Evolutionary conservation across 129 eudicot genomes (phyloP).

Genomic region (Smallanthus sonchifolius): DNA sequence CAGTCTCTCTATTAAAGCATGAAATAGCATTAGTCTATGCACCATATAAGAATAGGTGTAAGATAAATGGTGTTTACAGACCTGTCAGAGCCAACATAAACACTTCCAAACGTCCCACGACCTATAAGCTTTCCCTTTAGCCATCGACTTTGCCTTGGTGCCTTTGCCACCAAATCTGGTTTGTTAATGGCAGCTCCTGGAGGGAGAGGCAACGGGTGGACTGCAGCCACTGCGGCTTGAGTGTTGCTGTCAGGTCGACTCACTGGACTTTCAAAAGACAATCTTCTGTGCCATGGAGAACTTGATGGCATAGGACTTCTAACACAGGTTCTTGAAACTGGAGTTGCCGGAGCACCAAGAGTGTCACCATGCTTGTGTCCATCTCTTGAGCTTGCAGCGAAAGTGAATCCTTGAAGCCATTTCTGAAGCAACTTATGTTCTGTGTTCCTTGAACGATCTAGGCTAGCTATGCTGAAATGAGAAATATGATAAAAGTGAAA

Average conservation of each 20-base stretch:
- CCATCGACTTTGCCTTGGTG: slow-evolving; percentile 55
- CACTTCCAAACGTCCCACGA: slow-evolving; percentile 97
- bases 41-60: background rate
- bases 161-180: slow-evolving; percentile 28
- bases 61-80: slow-evolving; percentile 6
- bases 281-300: slow-evolving; percentile 27
- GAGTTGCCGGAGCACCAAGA: slow-evolving; percentile 48
- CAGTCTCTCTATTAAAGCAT: slow-evolving; percentile 61
- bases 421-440: slow-evolving; percentile 27
- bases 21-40: background rate
- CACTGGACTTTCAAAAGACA: slow-evolving; percentile 22
- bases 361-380: slow-evolving; percentile 23
- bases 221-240: slow-evolving; percentile 32
- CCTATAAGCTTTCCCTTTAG: slow-evolving; percentile 94
- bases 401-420: slow-evolving; percentile 14
- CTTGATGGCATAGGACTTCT: slow-evolving; percentile 16
- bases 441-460: slow-evolving; percentile 30
- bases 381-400: slow-evolving; percentile 17
- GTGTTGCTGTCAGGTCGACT: slow-evolving; percentile 41
- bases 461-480: slow-evolving; percentile 27
- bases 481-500: background rate
- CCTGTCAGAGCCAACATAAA: slow-evolving; percentile 88
- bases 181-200: slow-evolving; percentile 45
- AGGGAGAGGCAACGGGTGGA: slow-evolving; percentile 89
- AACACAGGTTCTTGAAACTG: slow-evolving; percentile 22